Conservation (phyloP, 2,329 filamentous ascomycete genomes). For the Cordyceps tenuipes region DNA sequence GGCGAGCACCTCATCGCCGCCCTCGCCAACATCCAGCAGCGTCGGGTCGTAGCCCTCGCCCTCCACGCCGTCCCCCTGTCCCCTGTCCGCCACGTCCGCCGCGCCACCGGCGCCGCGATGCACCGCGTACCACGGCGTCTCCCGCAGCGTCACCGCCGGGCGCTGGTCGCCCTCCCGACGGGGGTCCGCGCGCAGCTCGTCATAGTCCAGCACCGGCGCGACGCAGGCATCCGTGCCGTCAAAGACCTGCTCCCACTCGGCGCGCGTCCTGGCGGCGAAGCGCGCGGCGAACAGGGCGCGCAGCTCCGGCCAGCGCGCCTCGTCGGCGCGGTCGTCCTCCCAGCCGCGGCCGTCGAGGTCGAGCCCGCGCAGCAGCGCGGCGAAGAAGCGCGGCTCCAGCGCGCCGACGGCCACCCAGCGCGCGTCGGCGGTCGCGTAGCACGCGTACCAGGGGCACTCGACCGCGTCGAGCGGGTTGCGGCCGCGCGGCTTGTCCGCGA, state of each 20-base stretch:
- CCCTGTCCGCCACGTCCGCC: constrained; percentile 30
- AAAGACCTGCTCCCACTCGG: constrained; percentile 79
- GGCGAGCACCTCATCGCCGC: constrained; percentile 60
- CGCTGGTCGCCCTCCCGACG: constrained; percentile 59
- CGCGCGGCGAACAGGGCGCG: constrained; percentile 47
- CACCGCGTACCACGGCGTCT: constrained; percentile 61
- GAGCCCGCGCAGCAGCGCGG: constrained; percentile 57
- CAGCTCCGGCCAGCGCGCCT: constrained; percentile 59
- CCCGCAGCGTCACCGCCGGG: constrained; percentile 58
- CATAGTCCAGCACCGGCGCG: constrained; percentile 73
- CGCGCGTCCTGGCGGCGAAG: constrained; percentile 63
- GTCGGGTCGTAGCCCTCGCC: constrained; percentile 59
- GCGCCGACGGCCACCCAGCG: constrained; percentile 83
- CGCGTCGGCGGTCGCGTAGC: constrained; percentile 75
- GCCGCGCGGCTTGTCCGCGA: constrained; percentile 59
- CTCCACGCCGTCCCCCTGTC: constrained; percentile 56
- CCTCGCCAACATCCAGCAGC: constrained; percentile 56
- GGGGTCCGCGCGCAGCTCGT: constrained; percentile 52
- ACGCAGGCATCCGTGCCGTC: constrained; percentile 89
- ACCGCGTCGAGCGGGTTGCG: constrained; percentile 76
- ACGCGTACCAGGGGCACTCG: constrained; percentile 72
- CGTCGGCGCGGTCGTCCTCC: constrained; percentile 49
- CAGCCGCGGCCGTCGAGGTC: constrained; percentile 45
- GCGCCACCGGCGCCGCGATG: constrained; percentile 26
- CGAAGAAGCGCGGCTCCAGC: constrained; percentile 81